Evolutionary conservation across 768 basidiomycete genomes (phyloP).

Genomic region (Ephemerocybe angulata): DNA sequence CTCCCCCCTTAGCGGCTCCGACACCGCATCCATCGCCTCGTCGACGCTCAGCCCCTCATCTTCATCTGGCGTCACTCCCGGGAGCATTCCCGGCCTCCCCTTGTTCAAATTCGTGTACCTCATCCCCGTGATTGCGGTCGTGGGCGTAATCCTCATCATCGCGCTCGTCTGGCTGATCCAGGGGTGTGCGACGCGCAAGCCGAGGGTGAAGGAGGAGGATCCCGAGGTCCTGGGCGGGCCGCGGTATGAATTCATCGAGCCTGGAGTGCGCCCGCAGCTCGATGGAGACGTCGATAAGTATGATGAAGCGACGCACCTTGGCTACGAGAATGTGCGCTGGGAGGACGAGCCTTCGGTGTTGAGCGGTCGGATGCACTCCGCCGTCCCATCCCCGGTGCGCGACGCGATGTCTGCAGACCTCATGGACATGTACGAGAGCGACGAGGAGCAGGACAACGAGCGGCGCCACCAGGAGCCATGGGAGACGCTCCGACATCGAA

Average conservation of each 20-base stretch:
- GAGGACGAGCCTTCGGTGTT: no score
- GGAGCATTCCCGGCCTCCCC: neutral
- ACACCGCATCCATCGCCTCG: neutral
- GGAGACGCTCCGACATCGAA: constrained; percentile 3
- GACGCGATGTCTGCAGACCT: neutral
- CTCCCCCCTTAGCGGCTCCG: no score
- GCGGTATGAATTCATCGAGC: neutral
- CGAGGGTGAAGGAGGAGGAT: neutral
- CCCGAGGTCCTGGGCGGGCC: neutral
- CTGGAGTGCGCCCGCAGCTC: neutral
- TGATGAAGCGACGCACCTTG: neutral
- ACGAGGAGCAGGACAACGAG: neutral
- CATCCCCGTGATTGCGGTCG: constrained; percentile 6
- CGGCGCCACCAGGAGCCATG: constrained; percentile 2
- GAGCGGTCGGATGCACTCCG: neutral
- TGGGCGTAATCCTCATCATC: neutral
- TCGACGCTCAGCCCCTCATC: neutral
- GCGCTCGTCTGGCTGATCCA: constrained; percentile 4
- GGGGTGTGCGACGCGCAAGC: constrained; percentile 11
- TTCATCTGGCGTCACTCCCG: no score
- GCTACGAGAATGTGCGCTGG: neutral
- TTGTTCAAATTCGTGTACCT: constrained; percentile 9
- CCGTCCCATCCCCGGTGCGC: neutral
- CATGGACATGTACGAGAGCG: neutral
- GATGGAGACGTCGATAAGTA: neutral